Evolutionary conservation across 176 grass and related monocot genomes (phyloP).

Genomic region (Hordeum marinum): DNA sequence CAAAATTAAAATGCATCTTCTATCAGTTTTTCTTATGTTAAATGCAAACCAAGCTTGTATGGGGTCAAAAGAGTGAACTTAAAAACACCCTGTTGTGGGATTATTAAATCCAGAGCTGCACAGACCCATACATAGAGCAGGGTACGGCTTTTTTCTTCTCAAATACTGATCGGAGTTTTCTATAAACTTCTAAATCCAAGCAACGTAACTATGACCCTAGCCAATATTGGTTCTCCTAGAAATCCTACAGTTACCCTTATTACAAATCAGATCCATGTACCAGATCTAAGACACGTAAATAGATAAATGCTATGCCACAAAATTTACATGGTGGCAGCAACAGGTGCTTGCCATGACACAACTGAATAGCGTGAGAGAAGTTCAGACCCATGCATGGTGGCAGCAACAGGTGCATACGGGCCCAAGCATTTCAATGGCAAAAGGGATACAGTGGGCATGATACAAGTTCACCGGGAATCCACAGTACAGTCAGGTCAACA

Average conservation of each 20-base stretch:
- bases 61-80: neutral
- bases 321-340: neutral
- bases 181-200: neutral
- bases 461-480: neutral
- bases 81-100: neutral
- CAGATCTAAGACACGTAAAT: neutral
- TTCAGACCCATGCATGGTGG: neutral
- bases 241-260: neutral
- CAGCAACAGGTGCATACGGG: neutral
- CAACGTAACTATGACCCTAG: neutral
- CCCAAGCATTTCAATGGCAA: neutral
- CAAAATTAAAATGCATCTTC: neutral
- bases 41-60: neutral
- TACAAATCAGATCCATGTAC: neutral
- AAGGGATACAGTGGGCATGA: neutral
- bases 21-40: neutral
- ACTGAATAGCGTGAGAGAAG: neutral
- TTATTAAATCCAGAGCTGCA: neutral
- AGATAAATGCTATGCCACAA: neutral
- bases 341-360: neutral
- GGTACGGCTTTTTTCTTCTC: neutral
- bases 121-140: neutral
- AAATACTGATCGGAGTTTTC: neutral
- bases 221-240: neutral
- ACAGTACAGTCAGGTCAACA: neutral